These are phyloP conservation scores for Akanthomyces uredinophilus DNA, from an alignment of 2,329 filamentous ascomycete species.

Conservation along the genomic window DNA sequence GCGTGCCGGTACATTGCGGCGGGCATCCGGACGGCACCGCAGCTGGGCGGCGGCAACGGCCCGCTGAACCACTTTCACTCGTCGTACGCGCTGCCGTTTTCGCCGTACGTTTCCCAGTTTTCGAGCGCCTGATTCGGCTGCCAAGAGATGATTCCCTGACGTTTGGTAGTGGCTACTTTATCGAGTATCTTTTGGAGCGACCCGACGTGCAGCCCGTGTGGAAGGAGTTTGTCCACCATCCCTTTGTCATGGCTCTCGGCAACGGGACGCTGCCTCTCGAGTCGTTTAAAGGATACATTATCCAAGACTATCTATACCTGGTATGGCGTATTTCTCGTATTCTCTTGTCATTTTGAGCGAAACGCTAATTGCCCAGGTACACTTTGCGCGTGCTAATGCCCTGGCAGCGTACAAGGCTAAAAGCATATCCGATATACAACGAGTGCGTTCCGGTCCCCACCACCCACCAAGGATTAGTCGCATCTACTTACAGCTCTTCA, in stretches of 20 bases:
- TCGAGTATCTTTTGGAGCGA: slow-evolving; percentile 75
- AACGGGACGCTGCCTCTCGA: slow-evolving; percentile 68
- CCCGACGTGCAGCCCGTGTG: slow-evolving; percentile 70
- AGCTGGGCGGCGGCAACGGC: slow-evolving; percentile 62
- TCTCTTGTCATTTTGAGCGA: not conserved
- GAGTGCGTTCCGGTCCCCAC: slow-evolving; percentile 41
- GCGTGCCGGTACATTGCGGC: slow-evolving; percentile 68
- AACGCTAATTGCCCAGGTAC: slow-evolving; percentile 47
- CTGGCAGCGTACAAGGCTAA: slow-evolving; percentile 82
- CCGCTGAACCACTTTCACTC: slow-evolving; percentile 79
- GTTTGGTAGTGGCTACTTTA: slow-evolving; percentile 60
- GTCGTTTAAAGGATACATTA: slow-evolving; percentile 81
- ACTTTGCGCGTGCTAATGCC: slow-evolving; percentile 83
- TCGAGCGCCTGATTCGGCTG: no score
- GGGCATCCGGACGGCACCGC: slow-evolving; percentile 60
- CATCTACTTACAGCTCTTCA: slow-evolving; percentile 3
- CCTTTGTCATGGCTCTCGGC: slow-evolving; percentile 74
- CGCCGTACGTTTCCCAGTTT: slow-evolving; percentile 47
- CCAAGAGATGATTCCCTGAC: no score
- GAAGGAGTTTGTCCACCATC: slow-evolving; percentile 72
- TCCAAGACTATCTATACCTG: slow-evolving; percentile 89
- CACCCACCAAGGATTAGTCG: not conserved
- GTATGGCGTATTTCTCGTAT: slow-evolving; percentile 37
- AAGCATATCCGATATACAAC: slow-evolving; percentile 64
- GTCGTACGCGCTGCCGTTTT: slow-evolving; percentile 60